A percentile compares a stretch with the other conserved stretches of the same genome.
Evolutionary conservation across 768 basidiomycete species (phyloP).

Genomic region (Termitomyces sp.): DNA sequence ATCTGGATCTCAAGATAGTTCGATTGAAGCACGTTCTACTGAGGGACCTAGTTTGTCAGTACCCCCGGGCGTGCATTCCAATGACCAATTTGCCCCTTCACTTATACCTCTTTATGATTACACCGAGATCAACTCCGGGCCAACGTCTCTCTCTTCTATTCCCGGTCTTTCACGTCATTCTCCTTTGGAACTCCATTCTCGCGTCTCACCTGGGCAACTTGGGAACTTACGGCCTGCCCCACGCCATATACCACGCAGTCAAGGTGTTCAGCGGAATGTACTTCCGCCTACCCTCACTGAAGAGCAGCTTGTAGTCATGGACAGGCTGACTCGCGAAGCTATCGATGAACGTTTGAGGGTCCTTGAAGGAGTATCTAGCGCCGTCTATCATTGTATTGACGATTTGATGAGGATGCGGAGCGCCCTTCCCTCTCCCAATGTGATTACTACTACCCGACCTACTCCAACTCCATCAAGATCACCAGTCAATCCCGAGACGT

Average conservation of each 20-base stretch:
- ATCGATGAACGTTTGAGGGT: conserved; percentile 81
- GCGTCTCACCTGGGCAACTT: background rate
- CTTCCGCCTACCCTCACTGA: conserved; percentile 48
- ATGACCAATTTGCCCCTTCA: conserved; percentile 15
- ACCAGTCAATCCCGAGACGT: conserved; percentile 1
- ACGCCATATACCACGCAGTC: background rate
- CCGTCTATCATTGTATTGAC: conserved; percentile 69
- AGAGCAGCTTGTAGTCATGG: conserved; percentile 60
- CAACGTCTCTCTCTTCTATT: background rate
- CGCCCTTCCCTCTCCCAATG: conserved; percentile 43
- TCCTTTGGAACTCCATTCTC: background rate
- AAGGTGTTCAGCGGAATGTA: conserved; percentile 8
- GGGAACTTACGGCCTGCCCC: conserved; percentile 4
- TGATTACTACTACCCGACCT: conserved; percentile 6
- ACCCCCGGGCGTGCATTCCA: conserved; percentile 1
- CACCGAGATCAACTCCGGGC: conserved; percentile 2
- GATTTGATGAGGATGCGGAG: conserved; percentile 76
- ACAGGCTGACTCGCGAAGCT: conserved; percentile 66
- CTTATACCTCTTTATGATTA: conserved; percentile 29
- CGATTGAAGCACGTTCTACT: background rate
- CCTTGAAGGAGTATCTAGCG: conserved; percentile 70
- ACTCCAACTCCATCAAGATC: background rate
- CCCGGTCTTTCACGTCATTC: background rate
- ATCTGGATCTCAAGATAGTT: background rate
- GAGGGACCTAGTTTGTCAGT: background rate